Evolutionary conservation across 139 green algal species (phyloP), one percentile per base, ranked within the genome.

Genomic region (Picochlorum sp.): DNA sequence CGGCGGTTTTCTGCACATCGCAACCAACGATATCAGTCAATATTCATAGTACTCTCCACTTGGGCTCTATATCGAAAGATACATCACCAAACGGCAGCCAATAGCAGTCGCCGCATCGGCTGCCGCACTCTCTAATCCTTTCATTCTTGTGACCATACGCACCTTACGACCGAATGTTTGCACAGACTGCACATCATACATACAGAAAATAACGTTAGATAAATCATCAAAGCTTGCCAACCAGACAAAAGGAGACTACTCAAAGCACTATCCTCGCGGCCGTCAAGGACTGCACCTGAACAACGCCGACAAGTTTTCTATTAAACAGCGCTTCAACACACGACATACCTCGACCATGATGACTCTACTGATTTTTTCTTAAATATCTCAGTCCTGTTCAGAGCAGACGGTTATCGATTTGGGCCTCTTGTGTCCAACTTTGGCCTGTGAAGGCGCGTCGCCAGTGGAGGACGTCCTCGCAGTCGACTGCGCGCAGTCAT

Each of bases 81-180:
- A n/a, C n/a, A n/a, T n/a, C n/a, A n/a, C n/a, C n/a, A n/a, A n/a
- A n/a, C n/a, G n/a, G n/a, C n/a, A n/a, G 9, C 35, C 35, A 41
- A 41, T 41, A 41, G 35, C n/a, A n/a, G n/a, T n/a, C n/a, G n/a
- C n/a, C n/a, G 39, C 39, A n/a, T n/a, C 18, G 22, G 39, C 22
- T 26, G 18, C 39, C 39, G 22, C 20, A 47, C 44, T 24, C 44
- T 22, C 12, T 22, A 53, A 33, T 24, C 24, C 26, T 33, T 13
- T 25, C 26, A 35, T 18, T 8, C 13, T 33, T 20, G 37, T 22
- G 6, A 24, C 6, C 10, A 29, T 2, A 50, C 71, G 2, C 53
- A 88, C 84, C 84, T 97, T 97, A 55, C 90, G 76, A 49, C 90
- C 90, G 63, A 97, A 97, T 55, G 79, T 91, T 81, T 97, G 90